Evolutionary conservation across 495 filamentous ascomycete genomes (phyloP), one percentile per base, ranked within the genome.

Genomic region (Arthonia radiata): DNA sequence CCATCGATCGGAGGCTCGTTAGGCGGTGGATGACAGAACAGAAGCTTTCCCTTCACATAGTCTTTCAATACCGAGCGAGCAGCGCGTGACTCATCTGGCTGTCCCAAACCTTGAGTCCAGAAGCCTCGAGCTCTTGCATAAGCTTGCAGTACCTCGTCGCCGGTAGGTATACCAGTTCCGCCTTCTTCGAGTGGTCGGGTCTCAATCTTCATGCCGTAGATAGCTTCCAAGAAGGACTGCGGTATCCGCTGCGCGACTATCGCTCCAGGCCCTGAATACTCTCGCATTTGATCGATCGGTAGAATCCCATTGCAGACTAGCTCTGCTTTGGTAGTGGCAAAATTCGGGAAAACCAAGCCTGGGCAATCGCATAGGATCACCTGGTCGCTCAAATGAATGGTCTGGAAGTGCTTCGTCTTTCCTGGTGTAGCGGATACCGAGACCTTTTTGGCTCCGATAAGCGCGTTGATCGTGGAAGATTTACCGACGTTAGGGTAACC

Each of bases 371-470:
- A 94, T 13, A 99, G 61, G 37, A 93, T 64, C 35, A 94, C 76
- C 34, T 68, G 61, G 10, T 81, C 71, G 34, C 74, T 81, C 25
- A 94, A 61, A 46, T 91, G 83, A 36, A 99, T 80, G 11, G 89
- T 99, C 47, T 99, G 89, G 54, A 99, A 99, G 41, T 99, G 89
- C 53, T 99, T 99, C 6, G 89, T 99, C 50, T 94, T 99, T 31
- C 89, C 89, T 4, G 89, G 89, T 2, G 89, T 99, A 15, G 83
- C 69, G 21, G 89, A 94, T 22, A 99, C 89, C 2, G 83, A 93
- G 3, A 99, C 89, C 52, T 94, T 94, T 60, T 92, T 94, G 29
- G 89, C 73, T 27, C 89, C 89, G 31, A 93, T 77, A 22, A 99
- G 66, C 8, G 89, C 83, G 52, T 99, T 99, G 58, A 99, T 94